A percentile compares a stretch with the other conserved stretches of the same genome.
These are phyloP conservation scores for Auricularia sp. DNA, from an alignment of 768 basidiomycete species.

Conservation along the genomic window DNA sequence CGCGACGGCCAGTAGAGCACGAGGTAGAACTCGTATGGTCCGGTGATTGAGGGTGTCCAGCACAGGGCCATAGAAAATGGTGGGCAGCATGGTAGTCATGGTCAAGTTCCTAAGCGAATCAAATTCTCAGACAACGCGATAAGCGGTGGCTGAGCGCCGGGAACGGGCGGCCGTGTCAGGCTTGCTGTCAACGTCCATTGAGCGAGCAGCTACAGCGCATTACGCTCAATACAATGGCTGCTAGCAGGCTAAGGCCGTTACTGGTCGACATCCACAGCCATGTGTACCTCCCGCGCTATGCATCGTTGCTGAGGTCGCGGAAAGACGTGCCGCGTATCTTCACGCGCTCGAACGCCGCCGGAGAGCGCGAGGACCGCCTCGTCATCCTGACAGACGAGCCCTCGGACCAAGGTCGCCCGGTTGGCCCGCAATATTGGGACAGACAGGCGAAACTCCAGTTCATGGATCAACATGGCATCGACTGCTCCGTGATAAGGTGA, in stretches of 20 bases:
- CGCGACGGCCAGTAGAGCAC: neutral
- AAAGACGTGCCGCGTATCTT: conserved; percentile 59
- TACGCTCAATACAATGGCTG: neutral
- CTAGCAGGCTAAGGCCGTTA: conserved; percentile 23
- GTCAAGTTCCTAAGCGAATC: neutral
- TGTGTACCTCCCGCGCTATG: conserved; percentile 74
- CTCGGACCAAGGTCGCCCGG: conserved; percentile 58
- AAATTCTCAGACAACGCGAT: neutral
- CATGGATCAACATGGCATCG: conserved; percentile 76
- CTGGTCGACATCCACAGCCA: conserved; percentile 83
- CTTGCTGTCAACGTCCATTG: too few relatives aligned
- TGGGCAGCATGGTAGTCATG: neutral
- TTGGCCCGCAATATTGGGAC: conserved; percentile 80
- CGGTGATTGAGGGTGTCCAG: neutral
- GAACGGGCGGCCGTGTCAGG: neutral
- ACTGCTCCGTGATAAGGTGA: conserved; percentile 70
- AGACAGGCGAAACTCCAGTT: conserved; percentile 67
- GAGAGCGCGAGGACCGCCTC: conserved; percentile 52
- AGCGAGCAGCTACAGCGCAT: too few relatives aligned
- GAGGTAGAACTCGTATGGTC: neutral
- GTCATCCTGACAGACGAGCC: conserved; percentile 71
- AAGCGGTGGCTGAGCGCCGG: neutral
- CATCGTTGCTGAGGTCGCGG: conserved; percentile 56
- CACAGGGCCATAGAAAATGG: neutral
- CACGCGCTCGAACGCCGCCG: conserved; percentile 29